Base-by-base conservation (phyloP, 169 alveolate genomes). In the Plasmodium cynomolgi region DNA sequence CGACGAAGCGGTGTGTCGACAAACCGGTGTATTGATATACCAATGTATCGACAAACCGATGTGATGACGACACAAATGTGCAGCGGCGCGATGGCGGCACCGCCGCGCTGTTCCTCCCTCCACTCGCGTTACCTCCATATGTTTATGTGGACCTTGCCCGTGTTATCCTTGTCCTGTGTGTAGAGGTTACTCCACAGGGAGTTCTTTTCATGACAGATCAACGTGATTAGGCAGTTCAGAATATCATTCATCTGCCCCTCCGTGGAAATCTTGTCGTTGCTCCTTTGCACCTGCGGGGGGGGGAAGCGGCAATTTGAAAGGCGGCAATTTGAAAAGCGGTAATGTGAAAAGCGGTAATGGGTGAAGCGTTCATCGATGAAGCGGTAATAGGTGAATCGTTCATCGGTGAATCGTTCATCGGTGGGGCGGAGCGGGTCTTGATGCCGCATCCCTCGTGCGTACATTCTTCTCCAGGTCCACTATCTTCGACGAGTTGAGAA, bases 381-480 rank as follows among this genome's bases (percentile, higher is more conserved):
- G 44, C 44, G 44, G 8, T 7, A 37, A 2, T 37, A 3, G 0
- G 44, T 37, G 44, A n/a, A n/a, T n/a, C n/a, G n/a, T n/a, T n/a
- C n/a, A n/a, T n/a, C n/a, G n/a, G n/a, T 26, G 37, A n/a, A 4
- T 1, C 44, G 44, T 7, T 37, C 0, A 6, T 37, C 5, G 44
- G 4, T 37, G 44, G 7, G n/a, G n/a, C n/a, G n/a, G n/a, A 3
- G 44, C 44, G 44, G 8, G 8, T 2, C 2, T 37, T 7, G 0
- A 7, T 37, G 44, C 4, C 1, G 29, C 75, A 39, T 7, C 2
- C 0, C 33, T 9, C 2, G 1, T 7, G 1, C 62, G 41, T 91
- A 84, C 95, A 68, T 84, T 91, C 68, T 91, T 91, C 83, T 83
- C 95, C 34, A 91, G 83, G 50, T 91, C 84, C 23, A 84, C 8